These are phyloP conservation scores for Dovyalis caffra DNA, from an alignment of 345 rosid species.

Conservation along the genomic window DNA sequence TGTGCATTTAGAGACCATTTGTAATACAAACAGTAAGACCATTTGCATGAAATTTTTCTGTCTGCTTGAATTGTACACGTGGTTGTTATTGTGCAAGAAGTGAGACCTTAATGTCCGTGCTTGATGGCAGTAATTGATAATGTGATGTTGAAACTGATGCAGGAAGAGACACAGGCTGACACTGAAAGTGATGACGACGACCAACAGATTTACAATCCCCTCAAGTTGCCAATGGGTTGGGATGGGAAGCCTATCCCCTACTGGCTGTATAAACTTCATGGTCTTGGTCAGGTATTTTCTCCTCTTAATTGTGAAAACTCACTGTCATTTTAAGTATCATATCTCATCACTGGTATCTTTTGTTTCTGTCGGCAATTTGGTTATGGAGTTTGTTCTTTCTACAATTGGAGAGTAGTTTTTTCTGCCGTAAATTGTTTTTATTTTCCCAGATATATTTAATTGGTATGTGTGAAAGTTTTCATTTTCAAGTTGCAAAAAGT, in stretches of 20 bases:
- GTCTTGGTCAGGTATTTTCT: conserved; percentile 88
- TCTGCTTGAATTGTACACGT: not conserved
- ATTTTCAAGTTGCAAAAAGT: not conserved
- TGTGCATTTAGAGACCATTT: not conserved
- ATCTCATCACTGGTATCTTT: not conserved
- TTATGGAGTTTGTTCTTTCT: not conserved
- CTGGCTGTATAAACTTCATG: conserved; percentile 99
- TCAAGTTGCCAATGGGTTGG: conserved; percentile 97
- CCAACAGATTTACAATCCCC: conserved; percentile 87
- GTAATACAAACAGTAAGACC: too few species aligned
- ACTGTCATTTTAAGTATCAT: not conserved
- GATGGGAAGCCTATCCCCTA: conserved; percentile 99
- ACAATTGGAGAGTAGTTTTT: not conserved
- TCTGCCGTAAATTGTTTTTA: not conserved
- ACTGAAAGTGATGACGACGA: conserved; percentile 98
- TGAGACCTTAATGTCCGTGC: not conserved
- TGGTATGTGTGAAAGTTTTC: not conserved
- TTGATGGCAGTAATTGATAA: not conserved
- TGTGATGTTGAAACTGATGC: conserved; percentile 21
- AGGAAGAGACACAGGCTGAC: conserved; percentile 92
- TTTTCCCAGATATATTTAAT: not conserved
- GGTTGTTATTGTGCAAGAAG: not conserved
- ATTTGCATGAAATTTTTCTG: not conserved
- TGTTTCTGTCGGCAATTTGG: not conserved
- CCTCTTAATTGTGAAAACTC: not conserved